Base-by-base conservation (phyloP, 768 basidiomycete genomes). In the Tephrocybe rancida region DNA sequence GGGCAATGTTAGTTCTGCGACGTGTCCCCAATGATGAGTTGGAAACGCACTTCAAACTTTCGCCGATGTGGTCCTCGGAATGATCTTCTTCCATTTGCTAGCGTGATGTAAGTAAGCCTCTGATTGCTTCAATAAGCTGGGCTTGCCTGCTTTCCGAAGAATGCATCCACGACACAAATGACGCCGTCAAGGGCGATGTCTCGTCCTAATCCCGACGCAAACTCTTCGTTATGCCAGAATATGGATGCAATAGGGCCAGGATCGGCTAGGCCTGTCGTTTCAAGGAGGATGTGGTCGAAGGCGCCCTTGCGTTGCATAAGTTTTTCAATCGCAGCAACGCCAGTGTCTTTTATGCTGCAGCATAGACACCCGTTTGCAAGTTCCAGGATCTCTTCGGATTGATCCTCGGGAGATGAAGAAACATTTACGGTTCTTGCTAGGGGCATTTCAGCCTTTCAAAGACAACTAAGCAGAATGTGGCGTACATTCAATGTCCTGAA, bases 301-400 rank as follows among this genome's bases (percentile, higher is more conserved):
- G 83, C 82, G 22, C 93, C 94, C 64, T 89, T 92, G 49, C 84
- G 81, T 60, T 81, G 73, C 90, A 95, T 92, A 51, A 98, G 75
- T 63, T 90, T 90, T 69, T 97, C 93, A 48, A 99, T 97, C 6
- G 97, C 94, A 19, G 94, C 91, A 0, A 91, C 81, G 2, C 97
- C 97, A 10, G 86, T 78, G 66, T 98, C 95, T 63, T 97, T 96
- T 73, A 98, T 92, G 54, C 94, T 95, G 67, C 97, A 99, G 70
- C 97, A 99, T n/a, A 99, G 69, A 68, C 97, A 98, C 16, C 97
- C 97, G 67, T 99, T 96, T 0, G 94, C 87, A 1, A 98, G 81
- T 61, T 97, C 95, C 9, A 99, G 82, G 63, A 96, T 85, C 63
- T 95, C 92, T 65, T 93, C 88, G 1, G 87, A 86, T 41, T 83